Evolutionary conservation across 352 stramenopile genomes (phyloP).

Genomic region (Ophiocytium majus): DNA sequence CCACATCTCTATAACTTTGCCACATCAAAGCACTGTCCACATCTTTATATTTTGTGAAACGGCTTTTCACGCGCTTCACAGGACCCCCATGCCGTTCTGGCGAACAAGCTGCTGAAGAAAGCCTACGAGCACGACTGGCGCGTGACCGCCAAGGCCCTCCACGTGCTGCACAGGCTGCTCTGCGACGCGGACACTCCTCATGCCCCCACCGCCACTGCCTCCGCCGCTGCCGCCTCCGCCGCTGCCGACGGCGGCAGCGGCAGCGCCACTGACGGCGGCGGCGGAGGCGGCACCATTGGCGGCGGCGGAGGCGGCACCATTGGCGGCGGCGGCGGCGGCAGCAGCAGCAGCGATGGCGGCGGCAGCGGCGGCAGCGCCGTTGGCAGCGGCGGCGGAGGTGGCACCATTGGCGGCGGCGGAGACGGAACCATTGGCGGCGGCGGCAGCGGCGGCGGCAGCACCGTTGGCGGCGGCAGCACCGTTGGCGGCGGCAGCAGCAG

Average conservation of each 20-base stretch:
- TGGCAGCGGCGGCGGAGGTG: not conserved
- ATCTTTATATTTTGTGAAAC: no score
- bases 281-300: not conserved
- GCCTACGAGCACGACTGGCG: conserved; percentile 45
- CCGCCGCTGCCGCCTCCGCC: not conserved
- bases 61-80: no score
- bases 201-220: not conserved
- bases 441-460: conserved; percentile 3
- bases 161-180: conserved; percentile 12
- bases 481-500: not conserved
- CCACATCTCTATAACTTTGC: no score
- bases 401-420: not conserved
- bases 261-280: not conserved
- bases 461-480: not conserved
- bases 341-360: not conserved
- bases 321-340: not conserved
- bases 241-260: no score
- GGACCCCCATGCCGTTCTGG: conserved; percentile 38
- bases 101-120: conserved; percentile 44
- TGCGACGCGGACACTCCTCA: not conserved
- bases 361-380: not conserved
- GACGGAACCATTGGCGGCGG: not conserved
- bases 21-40: no score
- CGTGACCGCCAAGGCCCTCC: conserved; percentile 31
- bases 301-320: not conserved